These are phyloP conservation scores for Exophiala sideris DNA, from an alignment of 2,329 filamentous ascomycete species.

Conservation along the genomic window DNA sequence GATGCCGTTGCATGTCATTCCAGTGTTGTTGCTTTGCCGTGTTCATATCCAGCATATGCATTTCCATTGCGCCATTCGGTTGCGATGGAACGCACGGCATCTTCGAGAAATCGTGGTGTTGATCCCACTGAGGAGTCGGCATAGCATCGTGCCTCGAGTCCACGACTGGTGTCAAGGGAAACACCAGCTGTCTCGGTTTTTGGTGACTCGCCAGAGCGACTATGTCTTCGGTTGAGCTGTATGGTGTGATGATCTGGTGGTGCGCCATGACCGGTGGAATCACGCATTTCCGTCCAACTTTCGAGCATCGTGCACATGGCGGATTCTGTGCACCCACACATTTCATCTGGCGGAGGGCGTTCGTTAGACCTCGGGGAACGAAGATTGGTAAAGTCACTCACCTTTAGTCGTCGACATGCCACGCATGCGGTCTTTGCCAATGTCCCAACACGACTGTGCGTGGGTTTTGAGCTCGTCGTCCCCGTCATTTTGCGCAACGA, in stretches of 20 bases:
- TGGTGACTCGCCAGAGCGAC: background rate
- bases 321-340: slow-evolving; percentile 6
- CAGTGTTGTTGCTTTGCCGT: background rate
- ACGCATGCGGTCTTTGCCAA: slow-evolving; percentile 9
- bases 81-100: background rate
- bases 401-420: slow-evolving; percentile 10
- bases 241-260: background rate
- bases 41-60: background rate
- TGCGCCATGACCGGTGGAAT: background rate
- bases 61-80: background rate
- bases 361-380: background rate
- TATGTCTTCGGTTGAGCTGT: slow-evolving; percentile 5
- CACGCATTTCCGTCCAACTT: slow-evolving; percentile 8
- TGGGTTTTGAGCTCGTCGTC: background rate
- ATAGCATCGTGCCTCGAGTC: background rate
- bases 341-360: slow-evolving; percentile 6
- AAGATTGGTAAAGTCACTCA: background rate
- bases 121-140: background rate
- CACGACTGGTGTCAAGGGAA: background rate
- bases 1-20: background rate
- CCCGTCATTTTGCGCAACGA: too few relatives aligned
- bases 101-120: background rate
- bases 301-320: slow-evolving; percentile 6
- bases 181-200: background rate
- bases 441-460: slow-evolving; percentile 6